phyloP scores from a whole-genome alignment of 2,329 filamentous ascomycete species.

The Xylaria sp. region DNA sequence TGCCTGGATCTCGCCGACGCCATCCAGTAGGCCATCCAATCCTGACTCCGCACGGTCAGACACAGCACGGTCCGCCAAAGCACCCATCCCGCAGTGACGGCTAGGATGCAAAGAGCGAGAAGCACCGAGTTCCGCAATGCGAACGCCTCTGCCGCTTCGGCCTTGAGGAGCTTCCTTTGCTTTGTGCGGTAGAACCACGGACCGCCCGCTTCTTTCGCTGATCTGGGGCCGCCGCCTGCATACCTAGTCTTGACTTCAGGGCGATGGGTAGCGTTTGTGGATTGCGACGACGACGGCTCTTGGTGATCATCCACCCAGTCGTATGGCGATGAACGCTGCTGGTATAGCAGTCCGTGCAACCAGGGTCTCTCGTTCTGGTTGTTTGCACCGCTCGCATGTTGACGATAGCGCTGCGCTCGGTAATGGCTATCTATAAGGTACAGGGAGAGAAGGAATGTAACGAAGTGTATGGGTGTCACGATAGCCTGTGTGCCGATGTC shows the following conservation, averaged over 20 bases:
- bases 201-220: slow-evolving; percentile 31
- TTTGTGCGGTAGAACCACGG: slow-evolving; percentile 59
- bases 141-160: slow-evolving; percentile 69
- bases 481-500: slow-evolving; percentile 46
- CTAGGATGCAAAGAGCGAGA: slow-evolving; percentile 50
- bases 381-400: slow-evolving; percentile 6
- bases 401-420: slow-evolving; percentile 51
- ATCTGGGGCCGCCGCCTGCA: not conserved
- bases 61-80: slow-evolving; percentile 10
- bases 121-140: slow-evolving; percentile 62
- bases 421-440: slow-evolving; percentile 65
- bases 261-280: not conserved
- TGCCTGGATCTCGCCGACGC: not conserved
- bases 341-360: slow-evolving; percentile 50
- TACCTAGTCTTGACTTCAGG: not conserved
- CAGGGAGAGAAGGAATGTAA: slow-evolving; percentile 69
- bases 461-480: slow-evolving; percentile 67
- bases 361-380: slow-evolving; percentile 40
- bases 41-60: not conserved
- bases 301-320: slow-evolving; percentile 38
- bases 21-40: not conserved
- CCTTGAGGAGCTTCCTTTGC: slow-evolving; percentile 64
- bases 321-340: slow-evolving; percentile 47
- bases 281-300: not conserved
- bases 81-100: slow-evolving; percentile 26